Evolutionary conservation across 805 yeast species (phyloP), one percentile per base, ranked within the genome.

Genomic region (Saccharomyces jurei): DNA sequence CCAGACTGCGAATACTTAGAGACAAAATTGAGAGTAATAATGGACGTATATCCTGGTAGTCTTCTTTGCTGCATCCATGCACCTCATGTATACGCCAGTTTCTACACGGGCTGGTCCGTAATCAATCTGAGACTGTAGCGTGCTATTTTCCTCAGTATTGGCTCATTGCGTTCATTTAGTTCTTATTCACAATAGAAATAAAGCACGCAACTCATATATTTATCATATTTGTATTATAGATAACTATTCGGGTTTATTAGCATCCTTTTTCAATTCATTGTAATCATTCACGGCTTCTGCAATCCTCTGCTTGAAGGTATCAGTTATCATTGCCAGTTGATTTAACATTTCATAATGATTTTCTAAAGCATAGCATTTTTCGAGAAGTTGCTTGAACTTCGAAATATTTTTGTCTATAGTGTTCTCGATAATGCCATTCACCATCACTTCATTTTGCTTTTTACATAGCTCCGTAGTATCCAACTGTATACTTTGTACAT

Each of bases 261-360:
- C 25, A 13, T 22, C 44, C 22, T 52, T 29, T 50, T 55, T 56
- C 28, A 60, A 50, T 17, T 53, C 48, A 48, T 54, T 62, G 52
- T 62, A 62, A 27, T 65, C 63, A 36, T 50, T 58, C 14, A 73
- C 74, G 25, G 75, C 60, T 13, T 49, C 46, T n/a, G 53, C 50
- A 29, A 78, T 49, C 41, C 81, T 59, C 6, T 53, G 55, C 51
- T 72, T 71, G 54, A 78, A 78, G 6, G 71, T 74, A 8, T 64
- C 65, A 4, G 77, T 72, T 52, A 73, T 72, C 59, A 60, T 74
- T 30, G 65, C 73, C 50, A 83, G 69, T 57, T 81, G 84, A 49
- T 78, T 78, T 52, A 83, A 63, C 67, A 81, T 81, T 64, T 75
- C 69, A 57, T 81, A 79, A 52, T 80, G 79, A 41, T 66, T 59